Evolutionary conservation across 2,329 filamentous ascomycete genomes (phyloP), one percentile per base, ranked within the genome.

Genomic region (Chalara sp.): DNA sequence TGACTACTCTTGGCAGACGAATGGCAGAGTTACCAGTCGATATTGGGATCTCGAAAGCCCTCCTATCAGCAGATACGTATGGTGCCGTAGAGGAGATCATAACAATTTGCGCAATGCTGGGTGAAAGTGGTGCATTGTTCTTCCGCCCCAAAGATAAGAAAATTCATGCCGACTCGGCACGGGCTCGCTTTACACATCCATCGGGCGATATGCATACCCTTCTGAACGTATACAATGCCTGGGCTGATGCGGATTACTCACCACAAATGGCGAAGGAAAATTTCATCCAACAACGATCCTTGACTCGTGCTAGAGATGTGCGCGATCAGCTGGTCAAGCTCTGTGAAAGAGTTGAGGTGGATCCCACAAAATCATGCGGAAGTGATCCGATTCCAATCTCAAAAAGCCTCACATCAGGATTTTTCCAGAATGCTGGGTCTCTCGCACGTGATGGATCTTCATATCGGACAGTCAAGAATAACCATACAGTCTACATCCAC

Each of bases 71-170:
- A 0, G 88, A 93, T 67, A 87, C 89, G 60, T 87, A 92, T 58
- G 87, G 87, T n/a, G 96, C 92, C 61, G 89, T 96, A 0, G 89
- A 95, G 53, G 93, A 99, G 69, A 83, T 97, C 0, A 74, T 99
- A 12, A 90, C 87, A 0, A 89, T 97, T 46, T 89, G 97, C n/a
- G 83, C 91, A 41, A 96, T 97, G 88, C 79, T 97, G 1, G 83
- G 87, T 54, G 93, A 97, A 70, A 83, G 88, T 1, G 89, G 86
- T 4, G 85, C 90, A 0, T 78, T 99, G 5, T 99, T 96, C 74
- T 95, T 95, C 76, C 80, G 90, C 0, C 91, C 93, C 21, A 96
- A 96, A 66, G 91, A 99, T 71, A 96, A 97, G 75, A 96, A 96
- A 67, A 86, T 96, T 31, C 89, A 96, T 63, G 93, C 93, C 10